Conservation (phyloP, 176 grass and related monocot species). For the Urochloa ruziziensis region DNA sequence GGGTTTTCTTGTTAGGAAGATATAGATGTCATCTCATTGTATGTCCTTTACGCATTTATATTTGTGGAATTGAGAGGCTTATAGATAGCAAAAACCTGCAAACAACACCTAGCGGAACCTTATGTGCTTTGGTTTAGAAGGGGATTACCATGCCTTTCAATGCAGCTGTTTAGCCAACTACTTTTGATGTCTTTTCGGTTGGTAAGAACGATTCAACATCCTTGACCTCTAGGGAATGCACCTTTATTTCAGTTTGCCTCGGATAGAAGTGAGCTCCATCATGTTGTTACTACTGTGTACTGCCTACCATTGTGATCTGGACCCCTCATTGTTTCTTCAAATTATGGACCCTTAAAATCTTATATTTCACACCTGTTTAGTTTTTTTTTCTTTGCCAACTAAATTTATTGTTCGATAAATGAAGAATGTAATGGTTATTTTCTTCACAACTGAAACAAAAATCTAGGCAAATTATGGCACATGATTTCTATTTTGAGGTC, state of each 20-base stretch:
- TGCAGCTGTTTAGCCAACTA: neutral
- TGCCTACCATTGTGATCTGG: neutral
- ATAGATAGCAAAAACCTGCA: neutral
- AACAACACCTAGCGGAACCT: neutral
- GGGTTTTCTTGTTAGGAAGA: neutral
- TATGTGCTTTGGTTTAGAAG: neutral
- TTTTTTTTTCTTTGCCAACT: neutral
- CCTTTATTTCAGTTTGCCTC: neutral
- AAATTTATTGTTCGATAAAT: neutral
- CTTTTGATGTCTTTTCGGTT: neutral
- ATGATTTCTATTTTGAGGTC: neutral
- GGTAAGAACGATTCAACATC: neutral
- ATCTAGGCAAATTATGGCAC: neutral
- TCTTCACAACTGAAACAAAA: neutral
- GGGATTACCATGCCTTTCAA: neutral
- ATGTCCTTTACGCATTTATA: neutral
- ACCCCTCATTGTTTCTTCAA: neutral
- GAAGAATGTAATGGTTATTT: neutral
- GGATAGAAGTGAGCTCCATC: neutral
- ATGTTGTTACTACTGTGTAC: neutral
- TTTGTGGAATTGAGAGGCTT: neutral
- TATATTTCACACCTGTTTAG: neutral
- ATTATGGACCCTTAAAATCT: neutral
- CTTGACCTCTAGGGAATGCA: neutral
- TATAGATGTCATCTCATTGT: neutral